Evolutionary conservation across 2,329 filamentous ascomycete species (phyloP), one percentile per base, ranked within the genome.

Genomic region (Periconia sp.): DNA sequence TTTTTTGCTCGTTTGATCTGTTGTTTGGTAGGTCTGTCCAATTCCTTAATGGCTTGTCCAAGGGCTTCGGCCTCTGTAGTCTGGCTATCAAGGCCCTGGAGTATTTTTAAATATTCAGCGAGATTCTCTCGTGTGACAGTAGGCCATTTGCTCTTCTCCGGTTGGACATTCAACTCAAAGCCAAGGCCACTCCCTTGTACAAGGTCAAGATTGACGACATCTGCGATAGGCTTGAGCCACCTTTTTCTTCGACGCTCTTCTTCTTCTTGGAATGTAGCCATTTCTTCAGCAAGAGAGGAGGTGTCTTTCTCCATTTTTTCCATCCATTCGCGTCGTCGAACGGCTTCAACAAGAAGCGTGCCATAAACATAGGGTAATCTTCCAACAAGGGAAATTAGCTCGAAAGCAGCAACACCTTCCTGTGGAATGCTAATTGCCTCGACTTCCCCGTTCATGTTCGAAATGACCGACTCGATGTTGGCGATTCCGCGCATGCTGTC

Each of bases 251-350:
- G 82, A 64, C 93, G 92, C 47, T 90, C 84, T 71, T 99, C 94
- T 73, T 97, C 94, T 56, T 97, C 92, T 66, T 94, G 91, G 59
- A 95, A 93, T 0, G 90, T 79, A 1, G 92, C 91, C 82, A 97
- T 91, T 69, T 97, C 93, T 70, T 97, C 95, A 23, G 92, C 91
- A 23, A 99, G 77, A 0, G 89, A 91, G 2, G 90, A 87, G 0
- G 93, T 94, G 65, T 97, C 94, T 2, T 85, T 83, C 69, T 89
- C 91, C 72, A 97, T 88, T 74, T 96, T 96, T 49, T 96, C 91
- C 5, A 65, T 85, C 92, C 94, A 99, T 74, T 97, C 92, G 33
- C 87, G 87, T 19, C 94, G 87, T 53, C 90, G 85, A 41, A 97
- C 85, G 15, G 91, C 89, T 74, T 99, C 94, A 3, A 91, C 84